Base-by-base conservation (phyloP, 2,329 filamentous ascomycete genomes). In the Arthrobotrys iridis region DNA sequence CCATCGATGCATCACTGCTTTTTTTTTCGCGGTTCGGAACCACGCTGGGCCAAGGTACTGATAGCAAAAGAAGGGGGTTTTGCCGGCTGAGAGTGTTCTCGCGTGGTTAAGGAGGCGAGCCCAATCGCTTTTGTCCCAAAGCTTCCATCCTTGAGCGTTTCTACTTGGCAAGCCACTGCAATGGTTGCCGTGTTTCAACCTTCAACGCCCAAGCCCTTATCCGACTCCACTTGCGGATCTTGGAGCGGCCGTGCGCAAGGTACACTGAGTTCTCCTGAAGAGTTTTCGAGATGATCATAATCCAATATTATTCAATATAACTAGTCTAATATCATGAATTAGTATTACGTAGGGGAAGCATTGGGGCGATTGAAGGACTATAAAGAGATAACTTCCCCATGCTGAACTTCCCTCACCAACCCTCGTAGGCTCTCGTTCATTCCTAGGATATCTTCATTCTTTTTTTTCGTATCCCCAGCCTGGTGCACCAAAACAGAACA, bases 21-120 rank as follows among this genome's bases (percentile, higher is more conserved):
- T 35, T 33, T 24, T 55, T 70, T 59, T 70, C 65, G 65, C 65
- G 26, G 22, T 70, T 70, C 65, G 65, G 65, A 70, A 70, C 57
- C 37, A 33, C 15, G 13, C 30, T 28, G 10, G 20, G 30, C 33
- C 52, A 18, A 59, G 55, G 55, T 28, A 26, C 33, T 41, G 18
- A 13, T 37, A n/a, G 8, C 28, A 37, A 18, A 20, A 55, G 24
- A 58, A 57, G 65, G 65, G 45, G 46, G n/a, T n/a, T n/a, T 35
- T 35, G 30, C 30, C 26, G 10, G 50, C 18, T 37, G 33, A 55
- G 55, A 70, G 45, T 43, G 50, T 55, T 70, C 65, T 62, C 65
- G 57, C 65, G 65, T 70, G 65, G 65, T 66, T 48, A 43, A 33
- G 35, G 55, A 70, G 65, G 45, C 65, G 65, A 70, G 26, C 6